phyloP scores from a whole-genome alignment of 257 asterid species.

The Solanum piurae region DNA sequence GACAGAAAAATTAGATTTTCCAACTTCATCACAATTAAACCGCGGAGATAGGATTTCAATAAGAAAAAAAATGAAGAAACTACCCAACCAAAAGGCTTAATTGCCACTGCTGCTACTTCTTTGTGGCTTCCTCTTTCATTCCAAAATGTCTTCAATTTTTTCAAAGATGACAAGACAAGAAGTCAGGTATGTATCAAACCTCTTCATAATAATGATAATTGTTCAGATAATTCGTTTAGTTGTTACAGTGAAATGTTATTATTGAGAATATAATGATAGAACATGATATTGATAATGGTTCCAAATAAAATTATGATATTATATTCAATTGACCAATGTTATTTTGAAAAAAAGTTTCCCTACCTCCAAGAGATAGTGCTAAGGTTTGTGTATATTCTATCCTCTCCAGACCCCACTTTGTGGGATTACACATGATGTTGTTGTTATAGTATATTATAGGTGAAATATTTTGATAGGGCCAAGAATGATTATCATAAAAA shows the following conservation, averaged over 20 bases:
- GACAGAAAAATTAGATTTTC: constrained; percentile 27
- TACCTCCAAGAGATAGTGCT: too few species aligned
- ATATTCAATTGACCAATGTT: background rate
- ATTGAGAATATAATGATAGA: background rate
- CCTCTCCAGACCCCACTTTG: background rate
- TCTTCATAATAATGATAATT: background rate
- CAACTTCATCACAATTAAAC: constrained; percentile 16
- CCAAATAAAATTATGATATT: background rate
- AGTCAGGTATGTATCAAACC: background rate
- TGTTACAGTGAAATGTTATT: background rate
- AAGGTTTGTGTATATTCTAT: background rate
- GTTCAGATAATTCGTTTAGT: background rate
- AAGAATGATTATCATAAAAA: too few species aligned
- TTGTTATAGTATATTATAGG: background rate
- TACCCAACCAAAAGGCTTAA: constrained; percentile 15
- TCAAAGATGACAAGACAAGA: background rate
- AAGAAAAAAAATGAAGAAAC: constrained; percentile 13
- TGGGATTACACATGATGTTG: background rate
- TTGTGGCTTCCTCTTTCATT: background rate
- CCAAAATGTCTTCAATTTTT: background rate
- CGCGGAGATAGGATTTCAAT: constrained; percentile 38
- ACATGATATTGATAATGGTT: background rate
- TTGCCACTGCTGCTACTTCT: background rate
- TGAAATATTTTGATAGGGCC: too few species aligned
- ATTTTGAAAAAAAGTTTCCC: too few species aligned